Percentiles rank a stretch among this genome's conserved stretches.
These are phyloP conservation scores for Erigeron canadensis DNA, from an alignment of 129 eudicot genomes.

Conservation along the genomic window DNA sequence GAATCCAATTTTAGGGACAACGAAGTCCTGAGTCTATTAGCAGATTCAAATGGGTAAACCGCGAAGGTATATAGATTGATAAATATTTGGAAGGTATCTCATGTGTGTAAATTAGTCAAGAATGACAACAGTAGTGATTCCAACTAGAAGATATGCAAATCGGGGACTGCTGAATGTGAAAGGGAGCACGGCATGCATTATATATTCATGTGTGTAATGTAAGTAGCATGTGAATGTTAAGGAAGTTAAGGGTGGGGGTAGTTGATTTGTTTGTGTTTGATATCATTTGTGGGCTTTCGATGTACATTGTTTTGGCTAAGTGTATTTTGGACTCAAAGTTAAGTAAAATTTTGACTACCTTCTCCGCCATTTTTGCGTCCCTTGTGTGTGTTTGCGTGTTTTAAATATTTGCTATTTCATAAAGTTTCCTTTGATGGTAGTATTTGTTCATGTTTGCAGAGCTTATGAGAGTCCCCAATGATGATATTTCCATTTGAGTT, in stretches of 20 bases:
- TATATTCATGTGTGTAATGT: conserved; percentile 23
- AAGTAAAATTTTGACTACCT: conserved; percentile 28
- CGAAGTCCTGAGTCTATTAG: neutral
- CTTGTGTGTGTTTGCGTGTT: neutral
- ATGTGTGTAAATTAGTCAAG: neutral
- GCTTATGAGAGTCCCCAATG: no score
- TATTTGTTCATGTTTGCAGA: no score
- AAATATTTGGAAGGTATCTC: neutral
- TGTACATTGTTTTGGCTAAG: conserved; percentile 31
- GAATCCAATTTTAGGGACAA: conserved; percentile 66
- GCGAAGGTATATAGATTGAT: conserved; percentile 3
- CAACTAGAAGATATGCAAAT: no score
- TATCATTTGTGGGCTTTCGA: conserved; percentile 21
- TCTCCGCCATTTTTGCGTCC: neutral
- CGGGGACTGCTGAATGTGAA: neutral
- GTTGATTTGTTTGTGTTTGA: conserved; percentile 30
- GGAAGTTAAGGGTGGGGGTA: conserved; percentile 16
- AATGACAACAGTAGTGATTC: neutral
- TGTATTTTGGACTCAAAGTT: conserved; percentile 26
- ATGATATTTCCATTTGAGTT: no score
- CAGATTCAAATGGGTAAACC: neutral
- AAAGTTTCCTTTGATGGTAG: no score
- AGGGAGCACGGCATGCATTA: conserved; percentile 17
- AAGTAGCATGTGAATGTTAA: conserved; percentile 20
- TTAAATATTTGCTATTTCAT: neutral